Evolutionary conservation across 2,329 filamentous ascomycete genomes (phyloP).

Genomic region (Botryotinia narcissicola): DNA sequence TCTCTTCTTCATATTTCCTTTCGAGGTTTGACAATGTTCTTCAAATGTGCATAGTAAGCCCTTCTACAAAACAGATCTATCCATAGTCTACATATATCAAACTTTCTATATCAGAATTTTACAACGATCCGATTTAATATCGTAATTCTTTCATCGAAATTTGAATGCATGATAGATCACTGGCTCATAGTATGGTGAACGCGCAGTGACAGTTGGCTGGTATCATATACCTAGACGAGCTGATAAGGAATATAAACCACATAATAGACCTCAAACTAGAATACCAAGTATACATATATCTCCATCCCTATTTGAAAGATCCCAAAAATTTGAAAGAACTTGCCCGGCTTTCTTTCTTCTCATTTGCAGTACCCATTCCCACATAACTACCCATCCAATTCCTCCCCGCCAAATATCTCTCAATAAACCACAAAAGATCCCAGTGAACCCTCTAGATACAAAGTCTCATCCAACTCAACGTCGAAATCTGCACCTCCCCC

Average conservation of each 20-base stretch:
- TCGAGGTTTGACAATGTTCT: neutral
- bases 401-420: neutral
- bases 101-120: neutral
- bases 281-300: neutral
- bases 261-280: neutral
- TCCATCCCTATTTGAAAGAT: neutral
- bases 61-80: neutral
- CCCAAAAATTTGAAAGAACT: neutral
- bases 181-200: neutral
- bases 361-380: accelerated
- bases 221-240: too few relatives aligned
- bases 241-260: neutral
- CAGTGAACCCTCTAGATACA: neutral
- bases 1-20: neutral
- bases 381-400: neutral
- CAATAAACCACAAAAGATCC: conserved; percentile 9
- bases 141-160: neutral
- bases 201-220: too few relatives aligned
- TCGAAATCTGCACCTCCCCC: neutral
- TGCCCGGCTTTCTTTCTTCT: neutral
- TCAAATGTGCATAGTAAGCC: neutral
- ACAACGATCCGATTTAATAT: neutral
- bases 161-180: neutral
- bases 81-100: neutral
- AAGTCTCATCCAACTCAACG: neutral